Evolutionary conservation across 1,284 basidiomycete genomes (phyloP), one percentile per base, ranked within the genome.

Genomic region (Boletus albobrunnescens): DNA sequence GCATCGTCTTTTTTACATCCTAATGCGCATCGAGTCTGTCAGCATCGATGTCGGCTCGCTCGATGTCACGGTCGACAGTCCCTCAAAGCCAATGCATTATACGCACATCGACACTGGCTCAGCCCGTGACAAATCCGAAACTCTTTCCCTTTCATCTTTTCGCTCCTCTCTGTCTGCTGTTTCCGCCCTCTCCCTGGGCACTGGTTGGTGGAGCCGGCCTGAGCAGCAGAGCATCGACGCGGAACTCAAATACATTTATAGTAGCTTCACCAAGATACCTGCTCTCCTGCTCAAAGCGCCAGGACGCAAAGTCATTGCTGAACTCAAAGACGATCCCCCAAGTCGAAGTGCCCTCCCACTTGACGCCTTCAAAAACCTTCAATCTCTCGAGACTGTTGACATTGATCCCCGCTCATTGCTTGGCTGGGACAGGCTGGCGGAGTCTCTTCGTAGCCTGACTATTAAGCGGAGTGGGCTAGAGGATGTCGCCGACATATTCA

Each of bases 231-330:
- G 64, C 45, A 68, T 87, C 46, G 87, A 92, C 51, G 64, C 75
- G 4, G 84, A 92, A 58, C 78, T 94, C 67, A 91, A 84, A 63
- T 92, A 84, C 69, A 76, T 94, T 56, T 94, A 84, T 70, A 89
- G 89, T 61, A 79, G 83, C 60, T 89, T 94, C 70, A 94, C 90
- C 26, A 91, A 90, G 68, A 72, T 94, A 0, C 91, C 91, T 14
- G 83, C 89, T 2, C 73, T 95, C 31, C 71, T 72, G n/a, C 71
- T 85, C 50, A 73, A 71, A 47, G 76, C 79, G 4, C 81, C 81
- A 4, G 78, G 79, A 36, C 72, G 73, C 36, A 82, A 80, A 51
- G 67, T 82, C 46, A 82, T 94, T 22, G 67, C 77, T 7, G 91
- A 89, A 60, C 76, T 90, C 11, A 72, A 76, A 10, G 76, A 82